Conservation (phyloP, 1,284 basidiomycete genomes). For the Rhodotorula sp. region DNA sequence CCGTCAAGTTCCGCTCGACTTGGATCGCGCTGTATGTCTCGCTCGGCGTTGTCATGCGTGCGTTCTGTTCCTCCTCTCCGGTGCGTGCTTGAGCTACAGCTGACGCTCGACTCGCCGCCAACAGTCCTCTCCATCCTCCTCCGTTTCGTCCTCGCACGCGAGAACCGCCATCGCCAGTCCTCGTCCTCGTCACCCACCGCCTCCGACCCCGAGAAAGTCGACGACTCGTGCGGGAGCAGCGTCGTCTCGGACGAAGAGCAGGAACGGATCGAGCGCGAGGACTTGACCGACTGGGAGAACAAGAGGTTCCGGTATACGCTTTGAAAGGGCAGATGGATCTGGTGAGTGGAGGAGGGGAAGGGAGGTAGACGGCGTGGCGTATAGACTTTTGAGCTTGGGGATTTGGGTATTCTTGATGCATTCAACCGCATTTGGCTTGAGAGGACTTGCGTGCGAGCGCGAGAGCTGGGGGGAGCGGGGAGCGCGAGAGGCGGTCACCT, state of each 20-base stretch:
- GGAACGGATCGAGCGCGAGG: slow-evolving; percentile 24
- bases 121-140: slow-evolving; percentile 47
- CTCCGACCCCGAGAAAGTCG: neutral
- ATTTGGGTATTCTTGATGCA: no score
- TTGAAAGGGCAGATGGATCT: neutral
- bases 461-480: no score
- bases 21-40: slow-evolving; percentile 54
- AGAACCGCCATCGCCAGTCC: slow-evolving; percentile 47
- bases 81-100: slow-evolving; percentile 46
- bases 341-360: no score
- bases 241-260: slow-evolving; percentile 41
- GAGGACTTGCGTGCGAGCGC: no score
- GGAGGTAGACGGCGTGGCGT: no score
- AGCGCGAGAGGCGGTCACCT: no score
- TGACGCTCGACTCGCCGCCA: slow-evolving; percentile 34
- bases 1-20: slow-evolving; percentile 53
- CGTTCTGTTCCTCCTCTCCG: slow-evolving; percentile 22
- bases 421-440: no score
- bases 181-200: neutral
- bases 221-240: slow-evolving; percentile 7
- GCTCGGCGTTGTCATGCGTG: slow-evolving; percentile 39
- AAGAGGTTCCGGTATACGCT: slow-evolving; percentile 31
- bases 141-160: slow-evolving; percentile 46
- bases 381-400: no score
- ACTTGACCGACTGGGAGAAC: slow-evolving; percentile 44